Conservation (phyloP, 805 yeast genomes). For the Metschnikowia gelsemii region DNA sequence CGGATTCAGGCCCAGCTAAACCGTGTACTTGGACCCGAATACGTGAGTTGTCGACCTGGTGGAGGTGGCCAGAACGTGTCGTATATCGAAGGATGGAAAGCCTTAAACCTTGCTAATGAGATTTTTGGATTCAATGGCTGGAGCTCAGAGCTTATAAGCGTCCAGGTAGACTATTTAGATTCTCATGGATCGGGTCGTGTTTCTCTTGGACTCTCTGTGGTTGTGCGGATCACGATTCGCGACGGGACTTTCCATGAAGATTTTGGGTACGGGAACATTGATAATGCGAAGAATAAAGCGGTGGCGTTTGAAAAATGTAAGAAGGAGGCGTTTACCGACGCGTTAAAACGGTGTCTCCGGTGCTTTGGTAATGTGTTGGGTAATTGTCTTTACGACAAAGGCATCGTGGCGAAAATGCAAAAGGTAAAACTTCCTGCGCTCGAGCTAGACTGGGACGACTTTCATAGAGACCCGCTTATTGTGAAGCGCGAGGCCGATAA, state of each 20-base stretch:
- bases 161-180: slow-evolving; percentile 71
- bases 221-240: slow-evolving; percentile 66
- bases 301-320: slow-evolving; percentile 78
- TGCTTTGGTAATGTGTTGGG: slow-evolving; percentile 81
- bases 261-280: slow-evolving; percentile 72
- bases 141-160: slow-evolving; percentile 66
- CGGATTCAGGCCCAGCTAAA: slow-evolving; percentile 35
- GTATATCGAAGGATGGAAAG: slow-evolving; percentile 83
- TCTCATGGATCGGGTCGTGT: slow-evolving; percentile 50
- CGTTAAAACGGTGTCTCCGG: slow-evolving; percentile 71
- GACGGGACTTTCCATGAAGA: slow-evolving; percentile 85
- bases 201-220: slow-evolving; percentile 67
- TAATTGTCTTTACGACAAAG: slow-evolving; percentile 79
- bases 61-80: slow-evolving; percentile 69
- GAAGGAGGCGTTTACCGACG: slow-evolving; percentile 86
- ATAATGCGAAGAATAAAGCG: slow-evolving; percentile 65
- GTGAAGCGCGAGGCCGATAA: slow-evolving; percentile 29
- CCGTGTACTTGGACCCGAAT: slow-evolving; percentile 68
- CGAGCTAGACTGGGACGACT: slow-evolving; percentile 32
- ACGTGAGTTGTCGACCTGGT: slow-evolving; percentile 71
- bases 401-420: slow-evolving; percentile 52
- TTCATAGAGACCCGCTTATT: slow-evolving; percentile 38
- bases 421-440: slow-evolving; percentile 35
- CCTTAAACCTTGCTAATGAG: slow-evolving; percentile 73
- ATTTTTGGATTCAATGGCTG: slow-evolving; percentile 84